Conservation (phyloP, 257 asterid species). For the Capsicum baccatum region DNA sequence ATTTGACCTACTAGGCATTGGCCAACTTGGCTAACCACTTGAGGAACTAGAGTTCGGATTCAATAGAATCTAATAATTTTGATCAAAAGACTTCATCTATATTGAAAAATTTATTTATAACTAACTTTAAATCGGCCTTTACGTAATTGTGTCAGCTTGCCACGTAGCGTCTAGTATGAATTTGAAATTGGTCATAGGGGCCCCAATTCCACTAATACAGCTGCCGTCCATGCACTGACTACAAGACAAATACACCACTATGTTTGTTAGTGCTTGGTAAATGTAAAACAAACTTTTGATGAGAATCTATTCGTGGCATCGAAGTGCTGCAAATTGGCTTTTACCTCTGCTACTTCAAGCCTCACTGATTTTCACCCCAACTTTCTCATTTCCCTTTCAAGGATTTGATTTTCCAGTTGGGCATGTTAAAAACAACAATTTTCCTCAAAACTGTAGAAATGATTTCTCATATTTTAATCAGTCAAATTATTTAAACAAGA, state of each 20-base stretch:
- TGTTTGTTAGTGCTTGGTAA: slow-evolving; percentile 15
- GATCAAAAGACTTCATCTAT: neutral
- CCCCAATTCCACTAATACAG: neutral
- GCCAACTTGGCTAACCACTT: neutral
- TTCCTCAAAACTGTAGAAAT: neutral
- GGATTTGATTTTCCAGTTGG: neutral
- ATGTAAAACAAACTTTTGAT: neutral
- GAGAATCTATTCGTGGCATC: neutral
- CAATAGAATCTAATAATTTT: neutral
- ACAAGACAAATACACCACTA: slow-evolving; percentile 5
- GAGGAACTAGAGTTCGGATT: neutral
- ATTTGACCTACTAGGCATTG: neutral
- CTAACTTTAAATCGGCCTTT: neutral
- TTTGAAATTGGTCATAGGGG: neutral
- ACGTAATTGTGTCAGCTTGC: neutral
- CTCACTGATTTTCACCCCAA: neutral
- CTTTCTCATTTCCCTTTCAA: neutral
- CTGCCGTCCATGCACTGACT: slow-evolving; percentile 30
- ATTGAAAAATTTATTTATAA: neutral
- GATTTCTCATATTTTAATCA: neutral
- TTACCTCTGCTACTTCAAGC: neutral
- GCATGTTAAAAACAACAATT: neutral
- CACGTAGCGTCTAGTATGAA: neutral
- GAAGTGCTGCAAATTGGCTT: neutral
- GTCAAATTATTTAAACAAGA: neutral